Percentiles rank a stretch among this genome's conserved stretches.
Conservation (phyloP, 257 asterid species). For the Solanum medicagineum region DNA sequence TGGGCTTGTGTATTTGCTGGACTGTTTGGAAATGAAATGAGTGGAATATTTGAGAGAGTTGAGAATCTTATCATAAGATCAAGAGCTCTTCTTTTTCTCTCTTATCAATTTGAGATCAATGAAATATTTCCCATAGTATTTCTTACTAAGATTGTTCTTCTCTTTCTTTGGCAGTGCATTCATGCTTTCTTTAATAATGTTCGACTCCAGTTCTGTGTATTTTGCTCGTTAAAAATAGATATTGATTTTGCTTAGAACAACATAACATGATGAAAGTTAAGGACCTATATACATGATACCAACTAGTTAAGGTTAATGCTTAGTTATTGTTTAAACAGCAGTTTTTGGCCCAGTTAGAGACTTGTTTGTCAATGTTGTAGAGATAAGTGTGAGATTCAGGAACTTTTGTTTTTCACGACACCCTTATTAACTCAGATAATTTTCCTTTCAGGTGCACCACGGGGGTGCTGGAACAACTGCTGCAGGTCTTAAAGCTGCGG, state of each 20-base stretch:
- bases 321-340: neutral
- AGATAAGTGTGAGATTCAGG: neutral
- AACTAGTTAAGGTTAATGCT: neutral
- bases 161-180: neutral
- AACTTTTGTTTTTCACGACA: neutral
- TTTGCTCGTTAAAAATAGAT: neutral
- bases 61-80: neutral
- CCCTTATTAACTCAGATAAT: neutral
- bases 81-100: neutral
- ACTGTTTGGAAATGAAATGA: neutral
- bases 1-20: neutral
- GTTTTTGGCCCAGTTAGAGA: neutral
- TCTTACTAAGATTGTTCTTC: neutral
- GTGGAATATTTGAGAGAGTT: neutral
- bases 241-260: neutral
- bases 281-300: neutral
- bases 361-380: neutral
- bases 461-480: conserved; percentile 99
- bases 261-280: neutral
- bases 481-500: conserved; percentile 95
- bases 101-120: neutral
- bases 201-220: neutral
- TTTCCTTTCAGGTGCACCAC: conserved; percentile 60
- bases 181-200: neutral
- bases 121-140: neutral